phyloP scores from a whole-genome alignment of 768 basidiomycete genomes.

The Trametes punicea region DNA sequence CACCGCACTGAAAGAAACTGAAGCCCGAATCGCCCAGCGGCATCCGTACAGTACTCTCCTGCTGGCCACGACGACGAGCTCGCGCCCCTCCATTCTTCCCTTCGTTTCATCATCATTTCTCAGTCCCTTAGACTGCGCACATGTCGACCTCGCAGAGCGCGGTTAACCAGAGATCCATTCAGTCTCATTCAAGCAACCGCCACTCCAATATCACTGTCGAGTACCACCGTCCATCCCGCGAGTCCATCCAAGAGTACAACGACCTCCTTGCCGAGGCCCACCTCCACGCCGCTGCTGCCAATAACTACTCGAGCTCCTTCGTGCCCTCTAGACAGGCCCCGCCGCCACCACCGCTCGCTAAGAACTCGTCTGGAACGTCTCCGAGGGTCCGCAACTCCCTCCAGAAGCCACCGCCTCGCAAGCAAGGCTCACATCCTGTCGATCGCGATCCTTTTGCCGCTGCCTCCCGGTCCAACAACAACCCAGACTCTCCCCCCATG shows the following conservation, averaged over 20 bases:
- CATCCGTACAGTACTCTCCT: neutral
- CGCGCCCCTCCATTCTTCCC: neutral
- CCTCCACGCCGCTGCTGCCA: conserved; percentile 52
- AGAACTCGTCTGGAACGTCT: conserved; percentile 32
- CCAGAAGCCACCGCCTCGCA: conserved; percentile 57
- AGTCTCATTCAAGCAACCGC: conserved; percentile 33
- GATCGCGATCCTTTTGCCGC: conserved; percentile 66
- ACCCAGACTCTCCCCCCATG: conserved; percentile 33
- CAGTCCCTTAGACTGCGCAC: conserved; percentile 4
- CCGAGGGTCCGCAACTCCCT: conserved; percentile 49
- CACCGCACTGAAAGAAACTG: neutral
- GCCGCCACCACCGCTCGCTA: conserved; percentile 37
- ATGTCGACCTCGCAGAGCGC: conserved; percentile 40
- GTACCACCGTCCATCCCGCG: conserved; percentile 69
- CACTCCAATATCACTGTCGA: conserved; percentile 65
- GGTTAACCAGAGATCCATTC: conserved; percentile 42
- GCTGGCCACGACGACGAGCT: conserved; percentile 17
- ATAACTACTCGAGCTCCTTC: conserved; percentile 36
- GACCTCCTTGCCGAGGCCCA: conserved; percentile 64
- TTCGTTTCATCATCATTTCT: neutral
- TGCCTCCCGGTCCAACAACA: conserved; percentile 27
- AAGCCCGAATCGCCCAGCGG: neutral
- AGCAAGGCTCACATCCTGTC: conserved; percentile 40
- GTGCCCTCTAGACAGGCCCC: conserved; percentile 46
- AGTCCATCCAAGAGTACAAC: conserved; percentile 76